A percentile compares a stretch with the other conserved stretches of the same genome.
Evolutionary conservation across 108 stramenopile genomes (phyloP).

Genomic region (Fragilaria radians): DNA sequence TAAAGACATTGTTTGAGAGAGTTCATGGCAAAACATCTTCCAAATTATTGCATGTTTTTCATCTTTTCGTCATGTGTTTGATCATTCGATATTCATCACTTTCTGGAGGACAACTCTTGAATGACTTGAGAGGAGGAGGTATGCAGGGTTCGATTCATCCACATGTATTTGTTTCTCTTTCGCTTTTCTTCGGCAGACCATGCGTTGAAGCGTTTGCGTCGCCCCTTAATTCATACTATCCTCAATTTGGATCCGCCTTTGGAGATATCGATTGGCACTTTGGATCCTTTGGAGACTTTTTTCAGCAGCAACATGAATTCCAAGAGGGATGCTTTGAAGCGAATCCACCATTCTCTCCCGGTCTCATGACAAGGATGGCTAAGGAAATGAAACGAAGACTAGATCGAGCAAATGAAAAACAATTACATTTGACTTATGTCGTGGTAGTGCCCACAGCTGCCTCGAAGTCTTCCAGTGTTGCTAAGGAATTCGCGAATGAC

Average conservation of each 20-base stretch:
- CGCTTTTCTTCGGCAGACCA: no score
- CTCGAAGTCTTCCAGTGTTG: neutral
- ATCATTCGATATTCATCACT: constrained; percentile 66
- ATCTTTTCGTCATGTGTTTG: constrained; percentile 41
- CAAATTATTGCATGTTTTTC: constrained; percentile 31
- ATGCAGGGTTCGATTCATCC: constrained; percentile 78
- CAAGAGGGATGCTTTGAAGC: constrained; percentile 49
- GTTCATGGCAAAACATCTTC: constrained; percentile 14
- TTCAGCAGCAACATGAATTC: constrained; percentile 10
- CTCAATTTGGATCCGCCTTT: constrained; percentile 43
- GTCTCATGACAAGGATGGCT: constrained; percentile 54
- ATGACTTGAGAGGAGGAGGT: constrained; percentile 63
- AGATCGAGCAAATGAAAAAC: constrained; percentile 12
- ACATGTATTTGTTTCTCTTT: no score
- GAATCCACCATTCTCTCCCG: constrained; percentile 77
- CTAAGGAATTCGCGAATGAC: neutral
- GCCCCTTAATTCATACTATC: constrained; percentile 52
- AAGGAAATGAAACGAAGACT: constrained; percentile 30
- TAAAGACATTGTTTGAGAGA: constrained; percentile 41
- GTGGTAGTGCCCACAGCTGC: constrained; percentile 54
- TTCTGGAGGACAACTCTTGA: constrained; percentile 56
- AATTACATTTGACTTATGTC: constrained; percentile 35
- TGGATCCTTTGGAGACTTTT: constrained; percentile 65
- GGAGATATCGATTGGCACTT: constrained; percentile 72
- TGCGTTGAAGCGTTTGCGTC: constrained; percentile 69